Conservation (phyloP, 2,329 filamentous ascomycete genomes). For the Ophiostoma ulmi region DNA sequence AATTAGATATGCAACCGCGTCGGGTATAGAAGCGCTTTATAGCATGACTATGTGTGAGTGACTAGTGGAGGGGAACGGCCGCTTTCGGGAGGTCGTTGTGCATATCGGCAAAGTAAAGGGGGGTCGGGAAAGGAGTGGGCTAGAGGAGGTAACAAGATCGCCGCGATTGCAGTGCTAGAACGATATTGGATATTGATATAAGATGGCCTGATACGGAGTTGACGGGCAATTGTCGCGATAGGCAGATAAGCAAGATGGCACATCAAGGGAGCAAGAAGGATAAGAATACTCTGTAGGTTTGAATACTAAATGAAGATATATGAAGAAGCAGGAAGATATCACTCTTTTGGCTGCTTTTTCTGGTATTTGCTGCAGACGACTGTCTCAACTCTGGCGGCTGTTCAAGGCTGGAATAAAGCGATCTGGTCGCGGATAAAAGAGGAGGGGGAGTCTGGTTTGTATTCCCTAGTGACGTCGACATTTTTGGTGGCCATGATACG, state of each 20-base stretch:
- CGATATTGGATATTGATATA: neutral
- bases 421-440: too few species aligned
- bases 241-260: neutral
- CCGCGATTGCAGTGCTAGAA: neutral
- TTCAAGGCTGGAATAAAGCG: neutral
- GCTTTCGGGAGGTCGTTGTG: neutral
- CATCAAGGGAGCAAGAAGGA: neutral
- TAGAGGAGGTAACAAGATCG: neutral
- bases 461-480: too few species aligned
- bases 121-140: neutral
- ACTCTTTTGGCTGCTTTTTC: neutral
- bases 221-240: neutral
- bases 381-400: neutral
- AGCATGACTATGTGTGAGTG: neutral
- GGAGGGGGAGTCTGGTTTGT: too few species aligned
- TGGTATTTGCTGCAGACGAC: neutral
- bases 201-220: neutral
- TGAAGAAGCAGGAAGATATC: neutral
- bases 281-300: neutral
- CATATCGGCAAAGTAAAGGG: neutral
- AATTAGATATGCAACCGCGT: neutral
- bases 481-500: too few species aligned
- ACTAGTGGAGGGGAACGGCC: neutral
- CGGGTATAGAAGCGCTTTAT: constrained; percentile 6
- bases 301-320: too few species aligned